Evolutionary conservation across 2,329 filamentous ascomycete genomes (phyloP), one percentile per base, ranked within the genome.

Genomic region (Microdochium nivale): DNA sequence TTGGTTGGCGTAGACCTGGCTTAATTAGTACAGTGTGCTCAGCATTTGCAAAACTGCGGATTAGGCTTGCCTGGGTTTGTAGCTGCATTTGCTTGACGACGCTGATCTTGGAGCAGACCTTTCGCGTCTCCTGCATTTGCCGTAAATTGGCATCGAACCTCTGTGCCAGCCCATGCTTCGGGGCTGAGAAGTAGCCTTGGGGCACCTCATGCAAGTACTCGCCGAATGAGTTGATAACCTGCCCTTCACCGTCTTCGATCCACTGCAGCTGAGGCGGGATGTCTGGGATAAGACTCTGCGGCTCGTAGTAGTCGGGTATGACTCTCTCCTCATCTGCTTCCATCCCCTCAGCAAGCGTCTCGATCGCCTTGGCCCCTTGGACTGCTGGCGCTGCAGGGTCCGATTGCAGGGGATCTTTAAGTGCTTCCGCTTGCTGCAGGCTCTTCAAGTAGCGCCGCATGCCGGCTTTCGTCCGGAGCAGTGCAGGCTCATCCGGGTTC

Each of bases 61-160:
- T 7, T 33, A 48, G 8, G 37, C 74, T 65, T 80, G 90, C 88
- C 80, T 96, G 94, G 49, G 90, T 89, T 67, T 99, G 94, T 51
- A 97, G 83, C 70, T 99, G 94, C 94, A 99, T 99, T 72, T 99
- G 94, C 73, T 97, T 99, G 66, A 99, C 94, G 55, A 99, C 90
- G 48, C 89, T 86, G 65, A 99, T 96, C 71, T 97, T 99, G 11
- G 90, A 90, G 62, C 90, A 95, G 27, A 99, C 80, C 65, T 96
- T 97, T 59, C 94, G 81, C 1, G 94, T 99, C 62, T 97, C 92
- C 67, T 99, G 94, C 78, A 99, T 91, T 65, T 96, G 91, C 54
- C 83, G 83, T 69, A 97, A 89, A 60, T 99, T 99, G 51, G 84
- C 81, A 59, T 96, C 89, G 69, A 99, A 86, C 65, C 86, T 92